Base-by-base conservation (phyloP, 2,329 filamentous ascomycete genomes). In the Sporothrix humicola region DNA sequence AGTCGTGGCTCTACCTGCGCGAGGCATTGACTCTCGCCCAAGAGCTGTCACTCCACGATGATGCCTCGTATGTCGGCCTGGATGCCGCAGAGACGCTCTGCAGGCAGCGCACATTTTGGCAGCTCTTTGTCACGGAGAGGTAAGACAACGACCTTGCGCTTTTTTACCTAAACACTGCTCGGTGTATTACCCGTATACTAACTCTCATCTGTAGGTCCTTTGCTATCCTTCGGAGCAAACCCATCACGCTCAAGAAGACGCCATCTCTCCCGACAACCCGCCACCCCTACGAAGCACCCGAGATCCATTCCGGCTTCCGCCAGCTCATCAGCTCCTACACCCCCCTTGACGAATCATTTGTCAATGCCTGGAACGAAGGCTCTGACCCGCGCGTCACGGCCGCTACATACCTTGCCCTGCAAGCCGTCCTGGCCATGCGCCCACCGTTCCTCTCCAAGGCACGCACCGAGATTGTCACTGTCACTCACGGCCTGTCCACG, bases 351-450 rank as follows among this genome's bases (percentile, higher is more conserved):
- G 87, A 91, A 76, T 87, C 85, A 0, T 91, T 91, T 77, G 85
- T 91, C 15, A 85, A 86, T 12, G 83, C 89, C 0, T 91, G 90
- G 89, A 91, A 91, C 79, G 88, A 90, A 75, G 84, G 86, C 3
- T 82, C 82, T 23, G 81, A 82, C 58, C 80, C 82, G 61, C 73
- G 77, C 23, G 79, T 82, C 59, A 80, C 78, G 56, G 78, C 78
- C 5, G 77, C 79, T 9, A 82, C 81, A 0, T 83, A 82, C 54
- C 76, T 82, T 17, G 79, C 79, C 6, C 77, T 83, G 1, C 82
- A 83, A 70, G 78, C 80, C 48, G 77, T 79, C 15, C 78, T 83
- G 9, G 77, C 81, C 9, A 73, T 78, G n/a, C 79, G 81, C 6
- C 81, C 81, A 5, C 75, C 79, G 1, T 82, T 82, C 56, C 73